Evolutionary conservation across 129 eudicot genomes (phyloP).

Genomic region (Solidago caesia): DNA sequence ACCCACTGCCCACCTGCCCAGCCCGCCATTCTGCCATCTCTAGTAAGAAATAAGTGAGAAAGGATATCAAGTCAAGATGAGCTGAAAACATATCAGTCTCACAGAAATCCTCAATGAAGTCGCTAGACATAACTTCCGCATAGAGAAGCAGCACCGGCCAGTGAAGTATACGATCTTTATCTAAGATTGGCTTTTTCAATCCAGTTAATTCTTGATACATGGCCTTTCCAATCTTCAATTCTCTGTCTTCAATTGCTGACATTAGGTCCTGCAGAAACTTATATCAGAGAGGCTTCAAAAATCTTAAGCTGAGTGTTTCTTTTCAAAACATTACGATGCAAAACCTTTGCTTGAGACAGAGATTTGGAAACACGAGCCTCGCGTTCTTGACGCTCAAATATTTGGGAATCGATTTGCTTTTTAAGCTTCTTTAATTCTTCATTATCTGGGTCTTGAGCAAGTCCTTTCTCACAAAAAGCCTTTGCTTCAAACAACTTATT

Average conservation of each 20-base stretch:
- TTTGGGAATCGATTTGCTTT: conserved; percentile 48
- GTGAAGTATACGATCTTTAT: conserved; percentile 73
- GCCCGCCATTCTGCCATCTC: neutral
- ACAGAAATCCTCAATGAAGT: conserved; percentile 89
- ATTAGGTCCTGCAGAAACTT: conserved; percentile 52
- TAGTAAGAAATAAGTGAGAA: conserved; percentile 6
- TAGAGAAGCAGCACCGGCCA: conserved; percentile 96
- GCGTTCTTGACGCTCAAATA: conserved; percentile 46
- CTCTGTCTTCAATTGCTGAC: conserved; percentile 75
- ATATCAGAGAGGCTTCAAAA: conserved; percentile 13
- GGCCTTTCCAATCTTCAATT: conserved; percentile 68
- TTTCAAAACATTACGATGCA: conserved; percentile 1
- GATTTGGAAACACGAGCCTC: conserved; percentile 78
- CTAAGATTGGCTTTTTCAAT: conserved; percentile 65
- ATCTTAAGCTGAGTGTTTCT: neutral
- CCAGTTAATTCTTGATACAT: conserved; percentile 82
- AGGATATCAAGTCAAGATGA: conserved; percentile 98
- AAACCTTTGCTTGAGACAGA: conserved; percentile 63
- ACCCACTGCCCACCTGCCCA: neutral
- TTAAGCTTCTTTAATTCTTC: conserved; percentile 73
- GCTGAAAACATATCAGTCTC: conserved; percentile 90
- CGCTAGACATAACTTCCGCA: conserved; percentile 96
- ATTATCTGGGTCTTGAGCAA: conserved; percentile 57
- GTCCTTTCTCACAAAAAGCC: conserved; percentile 71
- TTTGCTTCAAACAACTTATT: conserved; percentile 69